Base-by-base conservation (phyloP, 495 filamentous ascomycete genomes). In the Diplogelasinospora grovesii region DNA sequence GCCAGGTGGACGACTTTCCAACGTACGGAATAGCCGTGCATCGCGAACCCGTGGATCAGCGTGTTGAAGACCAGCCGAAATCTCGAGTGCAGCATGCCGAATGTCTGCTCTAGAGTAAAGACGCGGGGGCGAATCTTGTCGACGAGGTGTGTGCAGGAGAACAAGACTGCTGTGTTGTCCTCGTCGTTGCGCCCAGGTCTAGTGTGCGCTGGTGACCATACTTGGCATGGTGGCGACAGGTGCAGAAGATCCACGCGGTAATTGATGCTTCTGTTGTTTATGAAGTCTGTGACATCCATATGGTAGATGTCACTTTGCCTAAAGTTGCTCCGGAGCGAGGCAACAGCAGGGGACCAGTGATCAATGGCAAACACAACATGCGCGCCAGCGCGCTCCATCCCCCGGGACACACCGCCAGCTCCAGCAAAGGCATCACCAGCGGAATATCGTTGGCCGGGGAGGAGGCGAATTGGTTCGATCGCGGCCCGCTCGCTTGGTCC, bases 41-140 rank as follows among this genome's bases (percentile, higher is more conserved):
- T 59, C 2, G 81, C 74, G 32, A 95, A 81, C 19, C 79, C 74
- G 26, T 69, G 53, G 2, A 95, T 61, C 2, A 95, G 52, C 0
- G 69, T 63, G 19, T 74, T 65, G 41, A 92, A 83, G 36, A 68
- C 74, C 0, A 56, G 66, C 0, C 63, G 41, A 20, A 73, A 68
- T 3, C 74, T 57, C 2, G 68, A 50, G 21, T 77, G 61, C 3
- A 71, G 45, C 6, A 78, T 65, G 0, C 87, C 89, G 31, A 74
- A 78, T 0, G 90, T 94, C 45, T 96, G 85, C 47, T 98, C 92
- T 8, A 96, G 63, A 0, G 88, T 98, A 2, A 85, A 76, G 0
- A 94, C 43, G 0, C 88, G 70, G 0, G 90, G 87, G 3, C 69
- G 78, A 0, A 69, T 52, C 16, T 71, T 74, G 13, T 69, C 52